These are phyloP conservation scores for Rhytidiadelphus loreus DNA, from an alignment of 225 moss, liverwort and hornwort species.

Conservation along the genomic window DNA sequence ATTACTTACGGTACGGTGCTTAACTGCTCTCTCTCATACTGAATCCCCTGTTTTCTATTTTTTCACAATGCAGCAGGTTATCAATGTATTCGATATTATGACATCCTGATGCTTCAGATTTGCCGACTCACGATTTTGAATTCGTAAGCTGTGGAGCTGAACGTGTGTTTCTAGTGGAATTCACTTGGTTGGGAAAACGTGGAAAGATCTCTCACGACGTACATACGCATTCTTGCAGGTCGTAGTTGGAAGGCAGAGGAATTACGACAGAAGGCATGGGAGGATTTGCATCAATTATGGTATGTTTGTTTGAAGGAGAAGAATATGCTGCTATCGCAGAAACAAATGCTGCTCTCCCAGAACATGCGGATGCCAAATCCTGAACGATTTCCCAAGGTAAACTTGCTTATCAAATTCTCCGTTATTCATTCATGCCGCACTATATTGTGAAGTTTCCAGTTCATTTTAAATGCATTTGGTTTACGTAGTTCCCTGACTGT, in stretches of 20 bases:
- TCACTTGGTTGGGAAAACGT: not conserved
- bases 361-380: conserved; percentile 61
- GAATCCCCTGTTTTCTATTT: not conserved
- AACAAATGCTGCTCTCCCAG: conserved; percentile 57
- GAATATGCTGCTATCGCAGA: conserved; percentile 67
- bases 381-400: conserved; percentile 62
- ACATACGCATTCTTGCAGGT: conserved; percentile 17
- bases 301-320: conserved; percentile 80
- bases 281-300: conserved; percentile 81
- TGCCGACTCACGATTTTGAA: not conserved
- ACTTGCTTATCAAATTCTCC: not conserved
- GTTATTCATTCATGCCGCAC: not conserved
- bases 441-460: not conserved
- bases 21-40: not conserved
- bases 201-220: not conserved
- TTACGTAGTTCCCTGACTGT: not conserved
- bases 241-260: conserved; percentile 78
- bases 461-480: not conserved
- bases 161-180: not conserved
- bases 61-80: not conserved
- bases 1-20: conserved; percentile 13
- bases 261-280: conserved; percentile 68
- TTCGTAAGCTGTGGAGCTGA: not conserved
- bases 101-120: not conserved
- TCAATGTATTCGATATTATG: not conserved